These are phyloP conservation scores for Thymus quinquecostatus DNA, from an alignment of 257 asterid genomes.

Conservation along the genomic window DNA sequence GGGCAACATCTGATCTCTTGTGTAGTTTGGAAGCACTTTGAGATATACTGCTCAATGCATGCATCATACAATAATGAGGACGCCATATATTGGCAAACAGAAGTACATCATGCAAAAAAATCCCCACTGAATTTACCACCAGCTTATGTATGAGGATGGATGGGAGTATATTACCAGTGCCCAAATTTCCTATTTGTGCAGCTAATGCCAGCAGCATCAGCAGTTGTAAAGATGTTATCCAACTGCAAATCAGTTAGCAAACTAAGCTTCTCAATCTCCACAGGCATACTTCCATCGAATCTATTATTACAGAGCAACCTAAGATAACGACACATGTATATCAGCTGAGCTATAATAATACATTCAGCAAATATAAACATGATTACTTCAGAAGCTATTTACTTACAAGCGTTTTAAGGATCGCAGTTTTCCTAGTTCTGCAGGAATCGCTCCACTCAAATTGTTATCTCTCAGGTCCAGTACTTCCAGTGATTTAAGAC, in stretches of 20 bases:
- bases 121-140: background rate
- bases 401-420: conserved; percentile 70
- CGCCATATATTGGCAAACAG: background rate
- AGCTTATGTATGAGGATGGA: background rate
- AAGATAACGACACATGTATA: conserved; percentile 31
- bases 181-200: conserved; percentile 77
- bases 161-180: conserved; percentile 54
- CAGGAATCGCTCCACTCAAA: conserved; percentile 74
- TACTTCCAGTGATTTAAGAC: conserved; percentile 60
- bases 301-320: conserved; percentile 78
- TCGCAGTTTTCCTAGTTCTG: conserved; percentile 65
- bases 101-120: background rate
- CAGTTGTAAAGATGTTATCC: conserved; percentile 53
- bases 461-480: conserved; percentile 78
- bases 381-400: background rate
- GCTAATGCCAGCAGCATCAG: conserved; percentile 51
- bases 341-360: conserved; percentile 26
- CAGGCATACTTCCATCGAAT: conserved; percentile 73
- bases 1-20: conserved; percentile 42
- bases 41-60: conserved; percentile 50
- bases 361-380: conserved; percentile 7
- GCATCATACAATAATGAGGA: conserved; percentile 26
- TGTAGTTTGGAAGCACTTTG: conserved; percentile 42
- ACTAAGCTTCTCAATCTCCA: conserved; percentile 66
- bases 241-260: conserved; percentile 58